Evolutionary conservation across 257 asterid species (phyloP).

Genomic region (Solanum clarkiae): DNA sequence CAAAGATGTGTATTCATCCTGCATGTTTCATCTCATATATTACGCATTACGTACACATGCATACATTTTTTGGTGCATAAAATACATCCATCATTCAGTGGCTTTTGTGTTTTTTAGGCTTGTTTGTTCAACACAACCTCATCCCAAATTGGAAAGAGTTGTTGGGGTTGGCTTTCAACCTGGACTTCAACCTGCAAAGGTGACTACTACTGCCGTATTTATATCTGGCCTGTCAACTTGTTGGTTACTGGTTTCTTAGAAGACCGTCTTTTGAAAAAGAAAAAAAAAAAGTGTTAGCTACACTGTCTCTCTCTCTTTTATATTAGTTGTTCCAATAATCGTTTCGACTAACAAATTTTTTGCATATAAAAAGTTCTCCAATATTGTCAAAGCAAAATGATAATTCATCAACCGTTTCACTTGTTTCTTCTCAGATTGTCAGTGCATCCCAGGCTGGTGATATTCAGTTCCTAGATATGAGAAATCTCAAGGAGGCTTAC

Average conservation of each 20-base stretch:
- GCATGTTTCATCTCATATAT: background rate
- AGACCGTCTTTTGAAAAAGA: background rate
- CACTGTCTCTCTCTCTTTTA: background rate
- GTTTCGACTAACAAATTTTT: background rate
- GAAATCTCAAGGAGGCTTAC: conserved; percentile 47
- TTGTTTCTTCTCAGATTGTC: conserved; percentile 34
- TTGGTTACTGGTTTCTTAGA: background rate
- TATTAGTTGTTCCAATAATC: background rate
- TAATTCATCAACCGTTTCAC: background rate
- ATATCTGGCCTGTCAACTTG: background rate
- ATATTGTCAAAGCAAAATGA: background rate
- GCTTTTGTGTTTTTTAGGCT: conserved; percentile 30
- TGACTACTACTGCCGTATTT: conserved; percentile 2
- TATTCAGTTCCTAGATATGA: conserved; percentile 69
- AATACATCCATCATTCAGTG: background rate
- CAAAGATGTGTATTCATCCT: background rate
- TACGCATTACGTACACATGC: background rate
- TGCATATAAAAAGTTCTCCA: background rate
- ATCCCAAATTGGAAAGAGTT: conserved; percentile 55
- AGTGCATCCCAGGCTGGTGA: conserved; percentile 97
- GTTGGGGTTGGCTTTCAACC: conserved; percentile 91
- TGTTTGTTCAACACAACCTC: conserved; percentile 54
- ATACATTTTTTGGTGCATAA: background rate
- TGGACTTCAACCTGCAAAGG: conserved; percentile 86
- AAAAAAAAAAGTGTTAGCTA: background rate